Evolutionary conservation across 495 filamentous ascomycete genomes (phyloP).

Genomic region (Apodospora peruviana): DNA sequence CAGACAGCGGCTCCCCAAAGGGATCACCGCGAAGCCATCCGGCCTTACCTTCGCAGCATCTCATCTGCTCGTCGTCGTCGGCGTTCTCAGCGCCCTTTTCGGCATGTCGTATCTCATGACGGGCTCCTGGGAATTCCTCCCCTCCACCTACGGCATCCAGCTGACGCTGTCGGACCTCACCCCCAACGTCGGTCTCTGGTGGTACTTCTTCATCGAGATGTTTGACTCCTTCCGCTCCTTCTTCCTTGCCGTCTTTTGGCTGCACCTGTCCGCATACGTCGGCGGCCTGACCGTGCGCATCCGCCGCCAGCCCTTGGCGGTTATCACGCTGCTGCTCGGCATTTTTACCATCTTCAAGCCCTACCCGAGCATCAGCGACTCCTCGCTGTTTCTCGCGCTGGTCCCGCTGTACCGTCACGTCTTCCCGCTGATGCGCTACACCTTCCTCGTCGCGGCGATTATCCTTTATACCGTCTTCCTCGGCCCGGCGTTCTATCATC

Average conservation of each 20-base stretch:
- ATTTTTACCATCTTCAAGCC: constrained; percentile 92
- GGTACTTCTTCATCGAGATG: constrained; percentile 99
- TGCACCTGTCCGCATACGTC: constrained; percentile 85
- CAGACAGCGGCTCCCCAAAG: constrained; percentile 33
- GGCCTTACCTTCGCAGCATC: constrained; percentile 43
- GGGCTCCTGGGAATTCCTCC: constrained; percentile 78
- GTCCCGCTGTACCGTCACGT: constrained; percentile 87
- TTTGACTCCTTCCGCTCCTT: constrained; percentile 97
- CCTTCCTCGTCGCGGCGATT: constrained; percentile 75
- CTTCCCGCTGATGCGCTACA: constrained; percentile 93
- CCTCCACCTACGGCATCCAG: constrained; percentile 86
- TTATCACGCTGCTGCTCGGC: constrained; percentile 73
- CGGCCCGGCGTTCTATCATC: constrained; percentile 90
- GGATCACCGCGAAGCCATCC: constrained; percentile 24
- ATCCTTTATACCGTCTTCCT: constrained; percentile 83
- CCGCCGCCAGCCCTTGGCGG: constrained; percentile 77
- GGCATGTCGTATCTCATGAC: constrained; percentile 69
- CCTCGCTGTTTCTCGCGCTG: constrained; percentile 73
- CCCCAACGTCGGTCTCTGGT: constrained; percentile 95
- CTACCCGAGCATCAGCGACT: constrained; percentile 88
- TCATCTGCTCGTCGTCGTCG: constrained; percentile 44
- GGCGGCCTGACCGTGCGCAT: constrained; percentile 76
- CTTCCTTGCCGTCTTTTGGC: constrained; percentile 96
- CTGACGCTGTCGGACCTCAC: constrained; percentile 88
- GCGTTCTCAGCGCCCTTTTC: constrained; percentile 51